These are phyloP conservation scores for Chalciporus piperatoides DNA, from an alignment of 1,284 basidiomycete species.

Conservation along the genomic window DNA sequence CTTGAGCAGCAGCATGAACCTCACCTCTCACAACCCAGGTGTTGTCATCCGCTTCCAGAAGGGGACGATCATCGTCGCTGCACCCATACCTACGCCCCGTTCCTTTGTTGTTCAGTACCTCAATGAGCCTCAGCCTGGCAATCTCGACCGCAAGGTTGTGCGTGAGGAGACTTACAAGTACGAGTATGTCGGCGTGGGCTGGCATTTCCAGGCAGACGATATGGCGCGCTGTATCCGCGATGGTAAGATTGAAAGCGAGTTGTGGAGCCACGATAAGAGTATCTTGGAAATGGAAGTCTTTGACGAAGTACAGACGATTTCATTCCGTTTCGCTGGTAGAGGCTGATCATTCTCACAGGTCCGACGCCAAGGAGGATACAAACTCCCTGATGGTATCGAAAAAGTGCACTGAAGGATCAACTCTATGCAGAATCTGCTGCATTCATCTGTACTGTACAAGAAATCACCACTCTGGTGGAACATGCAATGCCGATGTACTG, in stretches of 20 bases:
- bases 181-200: slow-evolving; percentile 53
- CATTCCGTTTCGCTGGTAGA: background rate
- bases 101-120: slow-evolving; percentile 56
- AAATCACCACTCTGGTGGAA: background rate
- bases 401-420: slow-evolving; percentile 1
- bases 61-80: slow-evolving; percentile 54
- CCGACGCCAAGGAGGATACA: slow-evolving; percentile 3
- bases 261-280: slow-evolving; percentile 71
- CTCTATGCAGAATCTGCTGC: background rate
- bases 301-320: slow-evolving; percentile 55
- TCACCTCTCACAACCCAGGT: slow-evolving; percentile 42
- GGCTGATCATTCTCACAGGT: slow-evolving; percentile 33
- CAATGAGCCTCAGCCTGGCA: slow-evolving; percentile 45
- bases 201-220: slow-evolving; percentile 73
- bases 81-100: slow-evolving; percentile 55
- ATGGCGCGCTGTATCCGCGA: slow-evolving; percentile 73
- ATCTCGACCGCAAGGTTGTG: slow-evolving; percentile 27
- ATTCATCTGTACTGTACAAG: background rate
- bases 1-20: slow-evolving; percentile 55
- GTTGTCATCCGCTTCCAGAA: slow-evolving; percentile 59
- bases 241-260: slow-evolving; percentile 62
- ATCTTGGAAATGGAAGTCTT: slow-evolving; percentile 70
- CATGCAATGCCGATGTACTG: background rate
- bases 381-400: slow-evolving; percentile 4
- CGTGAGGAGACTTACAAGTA: slow-evolving; percentile 49